Conservation (phyloP, 176 grass and related monocot genomes). For the Puccinellia tenuiflora region DNA sequence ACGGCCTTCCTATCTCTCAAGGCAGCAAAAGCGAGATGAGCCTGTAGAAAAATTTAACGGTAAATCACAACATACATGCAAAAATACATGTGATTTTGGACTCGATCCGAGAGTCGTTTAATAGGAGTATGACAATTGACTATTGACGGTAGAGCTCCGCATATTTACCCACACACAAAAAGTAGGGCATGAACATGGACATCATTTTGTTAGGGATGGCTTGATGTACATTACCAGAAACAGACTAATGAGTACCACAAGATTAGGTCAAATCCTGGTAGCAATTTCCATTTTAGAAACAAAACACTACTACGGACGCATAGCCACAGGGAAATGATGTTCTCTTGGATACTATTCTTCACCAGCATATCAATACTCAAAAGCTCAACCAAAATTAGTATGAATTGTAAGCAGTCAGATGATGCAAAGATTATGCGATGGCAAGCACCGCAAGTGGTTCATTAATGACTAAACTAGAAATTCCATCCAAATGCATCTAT, state of each 20-base stretch:
- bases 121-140: neutral
- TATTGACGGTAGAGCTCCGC: neutral
- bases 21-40: slow-evolving; percentile 74
- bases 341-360: neutral
- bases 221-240: neutral
- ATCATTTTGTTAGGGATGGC: neutral
- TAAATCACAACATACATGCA: neutral
- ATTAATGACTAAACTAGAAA: neutral
- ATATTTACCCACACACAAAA: neutral
- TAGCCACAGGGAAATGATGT: neutral
- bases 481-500: neutral
- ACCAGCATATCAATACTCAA: neutral
- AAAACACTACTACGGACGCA: neutral
- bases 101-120: neutral
- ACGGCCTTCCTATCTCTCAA: slow-evolving; percentile 79
- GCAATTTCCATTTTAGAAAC: neutral
- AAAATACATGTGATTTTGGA: neutral
- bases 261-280: neutral
- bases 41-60: slow-evolving; percentile 28
- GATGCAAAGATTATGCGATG: neutral
- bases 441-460: neutral
- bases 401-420: neutral
- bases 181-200: neutral
- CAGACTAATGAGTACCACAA: neutral
- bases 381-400: neutral